Base-by-base conservation (phyloP, 1,139 yeast species). In the Nakaseomyces nivariensis region DNA sequence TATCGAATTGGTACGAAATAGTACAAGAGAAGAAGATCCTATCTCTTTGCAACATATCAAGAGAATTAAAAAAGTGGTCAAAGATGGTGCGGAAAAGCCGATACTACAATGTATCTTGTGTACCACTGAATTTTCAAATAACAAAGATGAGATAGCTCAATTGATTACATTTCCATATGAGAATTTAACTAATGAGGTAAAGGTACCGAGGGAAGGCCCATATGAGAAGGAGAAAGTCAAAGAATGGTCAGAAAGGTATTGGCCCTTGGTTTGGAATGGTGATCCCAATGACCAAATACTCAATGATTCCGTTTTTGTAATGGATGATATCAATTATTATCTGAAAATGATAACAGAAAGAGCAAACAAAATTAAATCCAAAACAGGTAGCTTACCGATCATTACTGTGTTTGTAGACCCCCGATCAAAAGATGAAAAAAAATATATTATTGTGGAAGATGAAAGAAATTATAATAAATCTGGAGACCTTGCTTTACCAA, bases 181-280 rank as follows among this genome's bases (percentile, higher is more conserved):
- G 1, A 41, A 41, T 41, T 8, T 41, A 7, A 11, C 5, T 5
- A 27, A 11, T 6, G 52, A 48, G 4, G 34, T 60, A 8, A 55
- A 60, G 1, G 75, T 82, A 2, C 85, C 92, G 0, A 58, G 59
- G 37, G 71, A 70, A 51, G 74, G 75, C 26, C 90, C 94, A 0
- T 67, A 74, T 5, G 79, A 87, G 1, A 85, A 82, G 58, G 88
- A 82, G 26, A 67, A 79, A 13, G 75, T 84, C 7, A 55, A 67
- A 0, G 70, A 71, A 43, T 89, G 96, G 97, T 76, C 90, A 1
- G 54, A 62, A 1, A 54, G 64, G 34, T 78, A 77, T 54, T 92
- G 98, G 98, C 97, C 97, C 0, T 69, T 87, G 52, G 74, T 88
- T 34, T 92, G 97, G 97, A 82, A 89, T 57, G 97, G 97, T 0